Evolutionary conservation across 2,329 filamentous ascomycete species (phyloP), one percentile per base, ranked within the genome.

Genomic region (Harringtonia aguacate): DNA sequence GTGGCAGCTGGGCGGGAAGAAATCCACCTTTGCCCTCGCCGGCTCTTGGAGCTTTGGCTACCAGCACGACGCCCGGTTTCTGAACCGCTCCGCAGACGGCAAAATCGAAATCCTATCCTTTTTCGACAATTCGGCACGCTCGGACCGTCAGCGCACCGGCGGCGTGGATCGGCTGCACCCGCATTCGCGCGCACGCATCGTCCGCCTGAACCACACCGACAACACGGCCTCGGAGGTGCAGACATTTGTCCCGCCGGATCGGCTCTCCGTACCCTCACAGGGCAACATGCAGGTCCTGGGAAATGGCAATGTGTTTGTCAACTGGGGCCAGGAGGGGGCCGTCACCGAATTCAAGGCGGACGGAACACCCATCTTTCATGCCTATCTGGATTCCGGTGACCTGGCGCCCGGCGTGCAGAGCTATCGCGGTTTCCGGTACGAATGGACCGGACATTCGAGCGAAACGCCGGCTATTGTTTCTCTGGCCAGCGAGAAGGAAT

Each of bases 341-440:
- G 52, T 69, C 24, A 72, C 67, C 4, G 69, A 69, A 48, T 65
- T 71, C 50, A 61, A 61, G 0, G 50, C 59, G 3, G 64, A 70
- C n/a, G 74, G 73, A 10, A 57, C 65, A 9, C 54, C 68, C 3
- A 60, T 78, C 17, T 74, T 75, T 60, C 70, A 77, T 46, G 63
- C 61, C 4, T 70, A 72, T 52, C 61, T 75, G 30, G 62, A 62
- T 35, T 59, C 59, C 2, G 51, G 65, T 50, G 33, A 54, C 44
- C 43, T 64, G 48, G 58, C 55, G 47, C 53, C 55, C 52, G 56
- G 56, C 54, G 66, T 72, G 2, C 64, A 69, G 53, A 73, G 69
- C 39, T 79, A 79, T 50, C 67, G 74, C 31, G 67, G 66, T 3
- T 71, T 70, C 56, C 73, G 72, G 52, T 68, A 64, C 48, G 59